Base-by-base conservation (phyloP, 352 stramenopile genomes). In the Halophytophthora batemanensis region DNA sequence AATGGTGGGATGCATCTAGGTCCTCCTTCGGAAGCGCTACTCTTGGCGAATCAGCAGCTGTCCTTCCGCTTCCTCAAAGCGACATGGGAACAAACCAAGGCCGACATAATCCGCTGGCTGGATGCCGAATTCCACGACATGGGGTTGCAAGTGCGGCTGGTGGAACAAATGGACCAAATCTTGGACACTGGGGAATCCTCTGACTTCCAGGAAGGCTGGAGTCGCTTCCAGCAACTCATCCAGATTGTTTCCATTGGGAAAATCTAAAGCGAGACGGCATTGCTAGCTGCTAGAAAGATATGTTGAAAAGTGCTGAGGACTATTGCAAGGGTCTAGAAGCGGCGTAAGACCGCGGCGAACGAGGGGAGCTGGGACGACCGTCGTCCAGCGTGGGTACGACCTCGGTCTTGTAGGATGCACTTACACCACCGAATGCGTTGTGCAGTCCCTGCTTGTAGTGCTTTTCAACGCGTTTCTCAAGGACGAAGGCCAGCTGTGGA, bases 381-480 rank as follows among this genome's bases (percentile, higher is more conserved):
- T 44, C 45, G 31, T 33, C 34, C 21, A 17, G 45, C 11, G n/a
- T 22, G 7, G 51, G 54, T 2, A 70, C 51, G 23, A 69, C 44
- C 21, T 74, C 59, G 0, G 71, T 70, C 31, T 68, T 83, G 59
- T 81, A 85, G 15, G 69, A 71, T 15, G 54, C 67, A 49, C 59
- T 77, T 2, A 64, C 63, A 0, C 53, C 59, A 15, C 69, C 74
- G 22, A 82, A 74, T 15, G 58, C 63, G 33, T 82, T 56, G 29
- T 59, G 40, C 2, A 58, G 59, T 7, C 59, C 56, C 23, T 65
- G 48, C 25, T 71, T 70, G 56, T 69, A 87, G 29, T 86, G 62
- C 23, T 71, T 71, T 36, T 85, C 74, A 15, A 80, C 78, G 6
- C 77, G 71, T 44, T 86, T 83, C 53, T 91, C 77, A 0, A 91